Conservation (phyloP, 306 rosid genomes). For the Styphnolobium japonicum region DNA sequence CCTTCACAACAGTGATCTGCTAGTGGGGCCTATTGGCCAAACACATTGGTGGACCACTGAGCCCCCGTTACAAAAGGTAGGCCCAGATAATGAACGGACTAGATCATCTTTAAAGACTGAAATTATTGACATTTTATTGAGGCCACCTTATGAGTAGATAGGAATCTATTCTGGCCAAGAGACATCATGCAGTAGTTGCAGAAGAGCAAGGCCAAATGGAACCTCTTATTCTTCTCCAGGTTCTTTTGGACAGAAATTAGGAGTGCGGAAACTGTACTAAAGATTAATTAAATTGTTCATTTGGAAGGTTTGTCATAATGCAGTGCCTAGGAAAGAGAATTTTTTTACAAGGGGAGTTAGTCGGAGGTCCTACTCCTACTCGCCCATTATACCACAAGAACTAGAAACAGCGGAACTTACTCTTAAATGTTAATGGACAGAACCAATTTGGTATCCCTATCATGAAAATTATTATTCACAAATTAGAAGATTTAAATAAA, state of each 20-base stretch:
- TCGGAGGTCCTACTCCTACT: no score
- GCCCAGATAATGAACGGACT: background rate
- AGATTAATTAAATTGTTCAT: background rate
- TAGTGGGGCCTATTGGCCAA: background rate
- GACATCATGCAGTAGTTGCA: background rate
- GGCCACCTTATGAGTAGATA: background rate
- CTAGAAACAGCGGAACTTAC: background rate
- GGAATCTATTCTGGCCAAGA: background rate
- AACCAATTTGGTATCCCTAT: background rate
- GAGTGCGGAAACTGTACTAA: background rate
- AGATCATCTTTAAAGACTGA: background rate
- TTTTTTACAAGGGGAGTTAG: no score
- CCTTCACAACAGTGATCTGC: background rate
- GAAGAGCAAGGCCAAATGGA: background rate
- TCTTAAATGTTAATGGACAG: background rate
- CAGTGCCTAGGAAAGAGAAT: no score
- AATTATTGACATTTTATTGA: background rate
- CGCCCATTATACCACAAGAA: no score
- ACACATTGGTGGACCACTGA: background rate
- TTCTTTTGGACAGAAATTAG: background rate
- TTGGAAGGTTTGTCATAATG: no score
- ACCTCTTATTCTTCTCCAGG: background rate
- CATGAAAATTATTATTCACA: no score
- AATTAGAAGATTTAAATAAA: no score
- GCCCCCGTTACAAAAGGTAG: background rate